Evolutionary conservation across 1,284 basidiomycete species (phyloP), one percentile per base, ranked within the genome.

Genomic region (Ganoderma meredithae): DNA sequence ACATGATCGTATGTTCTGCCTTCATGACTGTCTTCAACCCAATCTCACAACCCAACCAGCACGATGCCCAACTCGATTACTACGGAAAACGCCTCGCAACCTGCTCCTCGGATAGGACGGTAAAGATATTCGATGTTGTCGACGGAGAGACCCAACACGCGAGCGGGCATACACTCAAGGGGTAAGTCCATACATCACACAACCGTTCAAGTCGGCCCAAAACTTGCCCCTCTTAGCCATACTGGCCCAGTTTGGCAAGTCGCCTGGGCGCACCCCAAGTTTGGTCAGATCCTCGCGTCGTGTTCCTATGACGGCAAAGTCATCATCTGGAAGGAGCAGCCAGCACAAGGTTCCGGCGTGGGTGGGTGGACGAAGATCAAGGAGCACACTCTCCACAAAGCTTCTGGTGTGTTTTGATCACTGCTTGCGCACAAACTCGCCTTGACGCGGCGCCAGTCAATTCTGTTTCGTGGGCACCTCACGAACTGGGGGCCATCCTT

Each of bases 251-350:
- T 99, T 44, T 99, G 97, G 97, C 96, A 98, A 79, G 92, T 99
- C 60, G 90, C 96, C n/a, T 99, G 97, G 98, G 97, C 95, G 8
- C 97, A 99, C 77, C 97, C 98, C 8, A 97, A 96, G 79, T 97
- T 95, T 75, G 97, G 97, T 1, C 92, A 95, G 72, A 98, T 99
- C 77, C 90, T 99, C 62, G 97, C 97, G 22, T 97, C 95, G 43
- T 98, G 95, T 79, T 98, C 97, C 5, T 99, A 99, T 80, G 97
- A 99, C 76, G 97, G 97, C 63, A 96, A 98, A 76, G 97, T 99
- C 56, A 89, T 99, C 80, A 97, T 99, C 74, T 99, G 98, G 97
- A 98, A 98, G 79, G 96, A 99, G 76, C 91, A 91, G 74, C 68
- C 82, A 70, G 85, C 82, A 0, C 87, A 87, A 71, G 86, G 86